phyloP scores from a whole-genome alignment of 2,329 filamentous ascomycete genomes.

The Sarocladiaceae sp. region DNA sequence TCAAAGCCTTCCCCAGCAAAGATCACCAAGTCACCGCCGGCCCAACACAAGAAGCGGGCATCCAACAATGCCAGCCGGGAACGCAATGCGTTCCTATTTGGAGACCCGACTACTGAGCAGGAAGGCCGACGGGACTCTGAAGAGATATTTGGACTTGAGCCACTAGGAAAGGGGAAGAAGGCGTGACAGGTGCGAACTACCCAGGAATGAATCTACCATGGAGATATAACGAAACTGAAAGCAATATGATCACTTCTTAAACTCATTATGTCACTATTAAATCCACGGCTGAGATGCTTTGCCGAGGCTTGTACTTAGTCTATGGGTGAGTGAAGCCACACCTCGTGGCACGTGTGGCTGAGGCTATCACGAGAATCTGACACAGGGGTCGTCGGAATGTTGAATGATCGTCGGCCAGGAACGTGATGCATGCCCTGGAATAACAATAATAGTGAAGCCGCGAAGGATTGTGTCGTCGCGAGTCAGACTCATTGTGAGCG shows the following conservation, averaged over 20 bases:
- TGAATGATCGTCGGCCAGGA: background rate
- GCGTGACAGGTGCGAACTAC: no score
- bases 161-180: constrained; percentile 30
- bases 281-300: no score
- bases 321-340: no score
- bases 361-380: background rate
- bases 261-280: no score
- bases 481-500: no score
- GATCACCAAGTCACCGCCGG: constrained; percentile 24
- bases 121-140: constrained; percentile 32
- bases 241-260: no score
- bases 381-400: background rate
- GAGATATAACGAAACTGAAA: no score
- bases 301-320: no score
- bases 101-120: constrained; percentile 40
- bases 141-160: constrained; percentile 54
- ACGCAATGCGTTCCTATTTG: constrained; percentile 57
- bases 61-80: constrained; percentile 45
- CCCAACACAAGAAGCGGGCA: constrained; percentile 34
- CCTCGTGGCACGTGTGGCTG: background rate
- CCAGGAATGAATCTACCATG: no score
- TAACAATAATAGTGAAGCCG: no score
- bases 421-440: no score
- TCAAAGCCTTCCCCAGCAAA: constrained; percentile 17
- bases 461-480: no score